Percentiles rank a stretch among this genome's conserved stretches.
phyloP scores from a whole-genome alignment of 768 basidiomycete species.

The Omphalotus guepiniiformis region DNA sequence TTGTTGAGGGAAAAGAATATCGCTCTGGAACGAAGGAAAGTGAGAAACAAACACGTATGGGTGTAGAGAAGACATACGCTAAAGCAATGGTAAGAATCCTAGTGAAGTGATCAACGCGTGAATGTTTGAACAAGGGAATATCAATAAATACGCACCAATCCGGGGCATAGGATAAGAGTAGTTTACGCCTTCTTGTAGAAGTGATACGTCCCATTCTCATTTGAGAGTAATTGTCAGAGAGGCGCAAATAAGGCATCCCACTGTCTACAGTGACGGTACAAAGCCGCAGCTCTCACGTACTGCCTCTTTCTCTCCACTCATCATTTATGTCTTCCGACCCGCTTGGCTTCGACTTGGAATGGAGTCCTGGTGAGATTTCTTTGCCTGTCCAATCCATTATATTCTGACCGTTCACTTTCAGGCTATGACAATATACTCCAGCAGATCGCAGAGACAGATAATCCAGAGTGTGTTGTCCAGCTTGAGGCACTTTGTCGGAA shows the following conservation, averaged over 20 bases:
- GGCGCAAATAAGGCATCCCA: not conserved
- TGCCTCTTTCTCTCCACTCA: too few species aligned
- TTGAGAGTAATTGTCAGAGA: not conserved
- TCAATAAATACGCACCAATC: conserved; percentile 57
- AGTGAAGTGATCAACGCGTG: not conserved
- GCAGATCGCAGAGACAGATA: conserved; percentile 61
- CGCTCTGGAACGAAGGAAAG: conserved; percentile 33
- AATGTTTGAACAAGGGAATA: not conserved
- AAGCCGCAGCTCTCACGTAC: not conserved
- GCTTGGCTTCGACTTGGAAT: not conserved
- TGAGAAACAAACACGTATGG: not conserved
- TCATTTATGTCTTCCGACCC: conserved; percentile 6
- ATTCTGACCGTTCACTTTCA: conserved; percentile 22
- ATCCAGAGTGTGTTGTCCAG: conserved; percentile 46
- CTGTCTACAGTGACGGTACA: not conserved
- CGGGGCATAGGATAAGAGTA: conserved; percentile 64
- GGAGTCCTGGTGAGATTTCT: conserved; percentile 2
- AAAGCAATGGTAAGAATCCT: conserved; percentile 68
- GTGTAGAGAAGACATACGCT: conserved; percentile 42
- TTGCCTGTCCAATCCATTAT: not conserved
- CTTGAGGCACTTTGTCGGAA: conserved; percentile 30
- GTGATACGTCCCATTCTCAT: conserved; percentile 16
- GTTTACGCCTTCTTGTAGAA: conserved; percentile 30
- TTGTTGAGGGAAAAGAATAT: conserved; percentile 59
- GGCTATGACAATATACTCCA: conserved; percentile 58